Evolutionary conservation across 148 eudicot genomes (phyloP).

Genomic region (Chenopodium quinoa): DNA sequence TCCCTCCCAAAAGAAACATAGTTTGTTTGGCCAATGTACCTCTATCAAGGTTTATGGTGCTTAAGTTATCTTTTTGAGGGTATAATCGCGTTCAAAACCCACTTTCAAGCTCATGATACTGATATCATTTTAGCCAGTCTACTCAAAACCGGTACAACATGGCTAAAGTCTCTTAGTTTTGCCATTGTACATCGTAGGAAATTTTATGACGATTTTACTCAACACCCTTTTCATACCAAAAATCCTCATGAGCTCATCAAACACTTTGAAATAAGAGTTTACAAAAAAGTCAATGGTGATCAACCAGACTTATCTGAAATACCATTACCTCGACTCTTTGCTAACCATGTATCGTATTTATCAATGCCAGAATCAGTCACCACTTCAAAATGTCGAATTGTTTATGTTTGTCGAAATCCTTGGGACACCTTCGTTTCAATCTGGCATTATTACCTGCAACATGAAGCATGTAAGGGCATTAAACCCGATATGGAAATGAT

Average conservation of each 20-base stretch:
- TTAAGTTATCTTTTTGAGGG: background rate
- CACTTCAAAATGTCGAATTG: constrained; percentile 1
- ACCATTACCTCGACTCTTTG: background rate
- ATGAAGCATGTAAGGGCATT: background rate
- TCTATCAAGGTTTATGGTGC: constrained; percentile 3
- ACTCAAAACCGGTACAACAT: background rate
- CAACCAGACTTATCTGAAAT: background rate
- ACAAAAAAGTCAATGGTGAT: background rate
- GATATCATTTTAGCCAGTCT: background rate
- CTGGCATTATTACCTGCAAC: background rate
- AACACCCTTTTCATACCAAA: background rate
- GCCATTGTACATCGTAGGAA: background rate
- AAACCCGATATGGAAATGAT: background rate
- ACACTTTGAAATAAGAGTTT: background rate
- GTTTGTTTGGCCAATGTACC: background rate
- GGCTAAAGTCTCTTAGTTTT: background rate
- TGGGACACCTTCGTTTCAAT: background rate
- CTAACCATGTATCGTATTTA: background rate
- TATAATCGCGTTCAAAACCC: background rate
- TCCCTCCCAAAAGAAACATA: background rate
- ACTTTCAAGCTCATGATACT: background rate
- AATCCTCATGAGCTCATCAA: constrained; percentile 2
- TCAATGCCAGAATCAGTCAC: background rate
- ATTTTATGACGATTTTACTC: background rate
- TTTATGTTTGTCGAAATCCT: constrained; percentile 5